phyloP scores from a whole-genome alignment of 1,284 basidiomycete species.

The Naganishia albida region DNA sequence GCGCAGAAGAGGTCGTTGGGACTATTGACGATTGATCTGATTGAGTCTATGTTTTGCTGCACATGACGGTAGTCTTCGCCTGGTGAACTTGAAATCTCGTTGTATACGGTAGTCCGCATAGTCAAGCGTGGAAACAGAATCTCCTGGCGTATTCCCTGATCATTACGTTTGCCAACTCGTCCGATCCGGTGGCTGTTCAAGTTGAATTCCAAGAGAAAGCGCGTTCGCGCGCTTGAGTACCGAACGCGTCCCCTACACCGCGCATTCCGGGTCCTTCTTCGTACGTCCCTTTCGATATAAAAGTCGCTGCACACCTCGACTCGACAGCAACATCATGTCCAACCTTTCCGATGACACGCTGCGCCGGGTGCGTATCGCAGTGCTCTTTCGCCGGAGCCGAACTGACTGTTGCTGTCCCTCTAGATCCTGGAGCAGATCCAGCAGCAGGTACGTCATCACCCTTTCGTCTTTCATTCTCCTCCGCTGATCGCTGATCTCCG shows the following conservation, averaged over 20 bases:
- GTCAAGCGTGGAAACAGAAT: too few relatives aligned
- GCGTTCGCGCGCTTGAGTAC: too few relatives aligned
- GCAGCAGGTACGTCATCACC: slow-evolving; percentile 58
- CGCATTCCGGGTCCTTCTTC: too few relatives aligned
- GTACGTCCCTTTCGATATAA: not conserved
- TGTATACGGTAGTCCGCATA: too few relatives aligned
- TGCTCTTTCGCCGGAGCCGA: not conserved
- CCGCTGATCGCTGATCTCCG: not conserved
- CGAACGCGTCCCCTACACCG: too few relatives aligned
- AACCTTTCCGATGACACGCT: slow-evolving; percentile 81
- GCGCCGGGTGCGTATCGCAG: slow-evolving; percentile 64
- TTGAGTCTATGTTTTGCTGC: not conserved
- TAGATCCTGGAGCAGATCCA: slow-evolving; percentile 90
- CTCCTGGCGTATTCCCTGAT: too few relatives aligned
- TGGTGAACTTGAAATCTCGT: too few relatives aligned
- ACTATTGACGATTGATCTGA: slow-evolving; percentile 24
- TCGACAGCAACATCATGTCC: slow-evolving; percentile 60
- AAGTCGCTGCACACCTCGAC: not conserved
- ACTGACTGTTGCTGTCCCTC: not conserved
- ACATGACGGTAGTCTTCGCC: not conserved
- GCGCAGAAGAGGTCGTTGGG: slow-evolving; percentile 25
- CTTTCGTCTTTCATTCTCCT: not conserved
- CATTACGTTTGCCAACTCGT: too few relatives aligned
- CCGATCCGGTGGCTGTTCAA: too few relatives aligned
- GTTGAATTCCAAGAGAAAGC: too few relatives aligned